Evolutionary conservation across 1,284 basidiomycete genomes (phyloP), one percentile per base, ranked within the genome.

Genomic region (Boletus subluridellus): DNA sequence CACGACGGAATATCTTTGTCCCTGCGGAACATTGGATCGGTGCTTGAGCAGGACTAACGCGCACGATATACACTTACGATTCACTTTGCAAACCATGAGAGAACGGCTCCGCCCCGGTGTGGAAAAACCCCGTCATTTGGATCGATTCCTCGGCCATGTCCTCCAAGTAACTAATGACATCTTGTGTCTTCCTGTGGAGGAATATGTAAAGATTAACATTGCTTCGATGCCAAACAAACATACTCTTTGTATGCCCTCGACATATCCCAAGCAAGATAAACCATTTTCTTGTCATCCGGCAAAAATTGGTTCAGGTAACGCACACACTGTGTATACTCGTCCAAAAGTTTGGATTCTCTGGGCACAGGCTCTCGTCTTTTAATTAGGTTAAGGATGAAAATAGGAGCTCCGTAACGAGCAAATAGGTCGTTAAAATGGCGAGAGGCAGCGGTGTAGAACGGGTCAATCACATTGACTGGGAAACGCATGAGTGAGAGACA

Each of bases 181-280:
- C 96, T 70, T 95, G 92, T 35, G 91, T 93, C 66, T 95, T 95
- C 76, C 92, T 95, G 65, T 1, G 26, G 35, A 41, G 15, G 6
- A 32, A 39, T n/a, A 35, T 24, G 24, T 52, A 15, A 57, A 41
- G 9, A 42, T 62, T 55, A 34, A 12, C 2, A 15, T 26, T 17
- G 0, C 5, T 3, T 45, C 24, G 5, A 48, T 14, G n/a, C 39
- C n/a, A 28, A 38, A 45, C n/a, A 35, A 53, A 72, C 80, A 34
- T 64, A 89, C 90, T 91, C 88, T 71, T 95, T 95, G 64, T 94
- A 94, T 1, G 93, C 91, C 48, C 89, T 82, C 17, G 90, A 89
- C 92, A 99, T 98, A 73, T 99, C 97, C 93, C 95, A 99, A 10
- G 94, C 88, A 38, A 94, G 86, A 71, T 98, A 97, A 5, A 87